phyloP scores from a whole-genome alignment of 2,329 filamentous ascomycete genomes.

The Arthrobotrys pseudoclavata region DNA sequence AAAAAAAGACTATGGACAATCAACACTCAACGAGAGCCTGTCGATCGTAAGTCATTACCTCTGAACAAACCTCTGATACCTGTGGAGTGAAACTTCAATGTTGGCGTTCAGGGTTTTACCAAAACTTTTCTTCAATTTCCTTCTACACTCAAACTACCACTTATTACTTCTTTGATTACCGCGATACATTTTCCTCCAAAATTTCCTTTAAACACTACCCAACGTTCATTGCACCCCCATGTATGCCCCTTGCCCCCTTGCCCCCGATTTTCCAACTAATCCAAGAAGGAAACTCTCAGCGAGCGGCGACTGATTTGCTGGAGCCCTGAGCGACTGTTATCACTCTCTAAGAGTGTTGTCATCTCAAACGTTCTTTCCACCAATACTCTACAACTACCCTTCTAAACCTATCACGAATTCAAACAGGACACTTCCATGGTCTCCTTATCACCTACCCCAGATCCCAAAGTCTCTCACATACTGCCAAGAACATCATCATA shows the following conservation, averaged over 20 bases:
- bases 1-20: background rate
- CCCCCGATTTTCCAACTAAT: too few species aligned
- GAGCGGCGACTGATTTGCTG: too few species aligned
- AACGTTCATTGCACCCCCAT: too few species aligned
- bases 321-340: background rate
- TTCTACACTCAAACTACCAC: too few species aligned
- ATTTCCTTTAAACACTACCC: too few species aligned
- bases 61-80: background rate
- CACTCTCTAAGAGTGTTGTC: background rate
- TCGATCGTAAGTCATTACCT: background rate
- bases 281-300: too few species aligned
- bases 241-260: too few species aligned
- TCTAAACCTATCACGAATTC: constrained; percentile 2
- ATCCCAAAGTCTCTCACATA: background rate
- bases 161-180: too few species aligned
- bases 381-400: background rate
- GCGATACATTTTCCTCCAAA: too few species aligned
- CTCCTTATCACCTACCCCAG: background rate
- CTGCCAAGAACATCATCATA: background rate
- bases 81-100: too few species aligned
- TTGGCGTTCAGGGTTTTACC: too few species aligned
- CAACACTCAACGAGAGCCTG: background rate
- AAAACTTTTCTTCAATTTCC: too few species aligned
- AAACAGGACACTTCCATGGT: background rate
- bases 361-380: background rate